phyloP scores from a whole-genome alignment of 768 basidiomycete genomes.

The Pleurotus sapidus region DNA sequence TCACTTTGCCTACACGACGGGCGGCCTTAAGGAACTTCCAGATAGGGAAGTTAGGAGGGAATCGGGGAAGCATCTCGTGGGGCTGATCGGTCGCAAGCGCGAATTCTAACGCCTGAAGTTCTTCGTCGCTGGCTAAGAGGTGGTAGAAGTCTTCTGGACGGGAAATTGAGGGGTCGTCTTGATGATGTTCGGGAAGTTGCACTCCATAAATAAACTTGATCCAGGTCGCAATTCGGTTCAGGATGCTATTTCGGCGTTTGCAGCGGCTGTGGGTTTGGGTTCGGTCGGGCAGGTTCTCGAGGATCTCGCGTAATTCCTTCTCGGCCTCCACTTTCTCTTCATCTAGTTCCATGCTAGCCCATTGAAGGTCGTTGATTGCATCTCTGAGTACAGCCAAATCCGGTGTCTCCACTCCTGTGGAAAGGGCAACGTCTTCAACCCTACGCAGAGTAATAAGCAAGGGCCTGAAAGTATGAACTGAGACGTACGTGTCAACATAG shows the following conservation, averaged over 20 bases:
- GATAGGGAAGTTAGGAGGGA: slow-evolving; percentile 28
- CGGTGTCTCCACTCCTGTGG: slow-evolving; percentile 15
- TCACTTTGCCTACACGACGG: slow-evolving; percentile 55
- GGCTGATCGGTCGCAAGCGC: not conserved
- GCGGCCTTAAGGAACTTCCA: slow-evolving; percentile 53
- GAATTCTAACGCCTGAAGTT: slow-evolving; percentile 1
- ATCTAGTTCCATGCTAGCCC: slow-evolving; percentile 54
- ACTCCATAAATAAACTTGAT: slow-evolving; percentile 38
- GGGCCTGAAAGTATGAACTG: not conserved
- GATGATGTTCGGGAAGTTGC: slow-evolving; percentile 15
- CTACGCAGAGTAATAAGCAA: not conserved
- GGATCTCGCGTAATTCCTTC: slow-evolving; percentile 42
- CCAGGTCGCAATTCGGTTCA: slow-evolving; percentile 26
- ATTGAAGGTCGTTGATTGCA: slow-evolving; percentile 44
- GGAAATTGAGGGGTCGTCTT: not conserved
- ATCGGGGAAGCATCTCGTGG: slow-evolving; percentile 13
- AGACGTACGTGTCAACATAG: slow-evolving; percentile 13
- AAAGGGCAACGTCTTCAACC: slow-evolving; percentile 6
- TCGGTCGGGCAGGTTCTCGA: slow-evolving; percentile 34
- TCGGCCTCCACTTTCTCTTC: slow-evolving; percentile 56
- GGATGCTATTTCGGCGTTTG: slow-evolving; percentile 16
- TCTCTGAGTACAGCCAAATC: slow-evolving; percentile 43
- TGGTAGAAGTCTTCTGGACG: not conserved
- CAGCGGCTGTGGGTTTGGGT: slow-evolving; percentile 18
- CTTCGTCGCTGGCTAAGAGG: not conserved